Evolutionary conservation across 2,329 filamentous ascomycete species (phyloP).

Genomic region (Penicillium sp.): DNA sequence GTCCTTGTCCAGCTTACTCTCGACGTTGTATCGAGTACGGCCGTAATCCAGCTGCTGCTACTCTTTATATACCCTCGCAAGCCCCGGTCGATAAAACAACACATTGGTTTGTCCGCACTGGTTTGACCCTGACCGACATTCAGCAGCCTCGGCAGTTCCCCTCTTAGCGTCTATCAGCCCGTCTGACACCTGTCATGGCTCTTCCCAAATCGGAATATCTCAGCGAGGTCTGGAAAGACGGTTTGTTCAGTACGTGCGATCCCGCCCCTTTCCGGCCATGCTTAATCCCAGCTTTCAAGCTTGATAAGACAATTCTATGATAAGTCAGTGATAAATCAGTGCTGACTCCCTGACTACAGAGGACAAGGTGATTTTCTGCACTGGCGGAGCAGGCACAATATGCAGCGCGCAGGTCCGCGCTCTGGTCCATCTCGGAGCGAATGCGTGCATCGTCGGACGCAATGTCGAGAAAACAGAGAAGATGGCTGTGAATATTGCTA

Average conservation of each 20-base stretch:
- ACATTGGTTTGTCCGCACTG: no score
- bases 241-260: slow-evolving; percentile 67
- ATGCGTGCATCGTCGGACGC: slow-evolving; percentile 90
- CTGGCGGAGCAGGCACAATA: slow-evolving; percentile 88
- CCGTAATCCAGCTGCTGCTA: neutral
- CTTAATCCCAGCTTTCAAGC: no score
- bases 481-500: slow-evolving; percentile 76
- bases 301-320: neutral
- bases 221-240: slow-evolving; percentile 80
- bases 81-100: no score
- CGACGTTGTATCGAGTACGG: neutral
- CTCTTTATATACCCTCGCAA: neutral
- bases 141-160: neutral
- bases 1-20: no score
- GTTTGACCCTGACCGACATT: neutral
- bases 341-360: slow-evolving; percentile 45
- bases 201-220: slow-evolving; percentile 70
- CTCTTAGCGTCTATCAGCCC: no score
- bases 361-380: slow-evolving; percentile 89
- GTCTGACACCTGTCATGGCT: slow-evolving; percentile 58
- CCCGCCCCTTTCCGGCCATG: neutral
- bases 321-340: slow-evolving; percentile 2
- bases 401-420: slow-evolving; percentile 92
- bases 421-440: slow-evolving; percentile 82
- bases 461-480: slow-evolving; percentile 82